Conservation (phyloP, 2,329 filamentous ascomycete species). For the Cercospora berteroae region DNA sequence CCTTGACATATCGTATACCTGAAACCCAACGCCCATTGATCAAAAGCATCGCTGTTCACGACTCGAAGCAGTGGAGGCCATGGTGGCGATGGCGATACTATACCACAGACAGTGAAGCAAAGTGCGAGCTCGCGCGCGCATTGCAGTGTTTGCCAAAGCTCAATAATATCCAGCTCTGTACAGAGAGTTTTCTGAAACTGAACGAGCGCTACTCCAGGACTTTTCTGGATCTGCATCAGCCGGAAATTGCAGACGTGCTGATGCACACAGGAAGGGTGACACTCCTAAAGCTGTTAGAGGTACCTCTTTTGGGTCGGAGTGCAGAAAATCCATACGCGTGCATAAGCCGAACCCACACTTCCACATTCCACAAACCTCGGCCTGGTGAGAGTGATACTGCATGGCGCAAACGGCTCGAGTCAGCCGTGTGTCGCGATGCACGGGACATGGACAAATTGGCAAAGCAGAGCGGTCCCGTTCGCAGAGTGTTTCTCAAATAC, state of each 20-base stretch:
- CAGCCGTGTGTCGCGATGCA: neutral
- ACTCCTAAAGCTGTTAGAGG: neutral
- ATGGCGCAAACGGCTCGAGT: neutral
- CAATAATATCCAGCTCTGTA: neutral
- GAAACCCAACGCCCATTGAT: neutral
- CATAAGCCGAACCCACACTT: neutral
- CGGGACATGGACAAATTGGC: neutral
- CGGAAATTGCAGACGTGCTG: neutral
- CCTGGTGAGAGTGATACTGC: neutral
- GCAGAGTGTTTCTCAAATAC: neutral
- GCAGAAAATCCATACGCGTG: neutral
- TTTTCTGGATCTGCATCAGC: neutral
- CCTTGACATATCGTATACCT: neutral
- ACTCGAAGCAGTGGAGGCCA: neutral
- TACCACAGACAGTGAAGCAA: neutral
- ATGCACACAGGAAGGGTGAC: neutral
- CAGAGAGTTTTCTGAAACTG: neutral
- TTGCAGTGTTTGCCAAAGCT: neutral
- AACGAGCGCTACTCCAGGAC: too few relatives aligned
- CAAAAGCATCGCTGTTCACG: neutral
- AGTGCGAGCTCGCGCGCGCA: neutral
- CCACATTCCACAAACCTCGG: too few relatives aligned
- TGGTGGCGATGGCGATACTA: accelerated
- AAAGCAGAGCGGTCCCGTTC: neutral
- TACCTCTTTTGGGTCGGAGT: neutral